A percentile compares a stretch with the other conserved stretches of the same genome.
These are phyloP conservation scores for Serendipita vermifera DNA, from an alignment of 768 basidiomycete genomes.

Conservation along the genomic window DNA sequence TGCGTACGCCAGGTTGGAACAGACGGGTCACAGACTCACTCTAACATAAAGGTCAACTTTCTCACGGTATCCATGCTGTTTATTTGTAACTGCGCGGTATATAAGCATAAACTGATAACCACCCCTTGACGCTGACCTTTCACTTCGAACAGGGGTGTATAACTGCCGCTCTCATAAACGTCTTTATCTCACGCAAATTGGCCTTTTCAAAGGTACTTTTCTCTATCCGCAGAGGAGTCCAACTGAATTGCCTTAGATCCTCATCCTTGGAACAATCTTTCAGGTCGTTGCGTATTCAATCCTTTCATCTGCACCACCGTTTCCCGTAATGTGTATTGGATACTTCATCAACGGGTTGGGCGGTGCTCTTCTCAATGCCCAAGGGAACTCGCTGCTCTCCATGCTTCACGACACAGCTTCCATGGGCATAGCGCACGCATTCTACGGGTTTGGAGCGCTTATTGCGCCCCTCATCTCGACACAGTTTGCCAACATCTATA, in stretches of 20 bases:
- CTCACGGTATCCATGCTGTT: conserved; percentile 1
- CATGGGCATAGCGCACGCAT: not conserved
- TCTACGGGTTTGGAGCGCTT: not conserved
- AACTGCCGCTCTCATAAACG: not conserved
- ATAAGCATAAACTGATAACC: conserved; percentile 7
- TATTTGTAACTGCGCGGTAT: not conserved
- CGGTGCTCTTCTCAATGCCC: not conserved
- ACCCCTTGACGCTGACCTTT: not conserved
- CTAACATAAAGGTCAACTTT: conserved; percentile 1
- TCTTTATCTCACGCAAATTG: not conserved
- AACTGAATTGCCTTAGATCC: not conserved
- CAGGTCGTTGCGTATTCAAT: not conserved
- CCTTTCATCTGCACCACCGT: not conserved
- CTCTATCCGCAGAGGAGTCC: not conserved
- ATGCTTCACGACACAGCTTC: not conserved
- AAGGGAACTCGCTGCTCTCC: not conserved
- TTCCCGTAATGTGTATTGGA: not conserved
- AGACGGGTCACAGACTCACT: too few relatives aligned
- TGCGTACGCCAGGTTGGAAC: not conserved
- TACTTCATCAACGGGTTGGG: conserved; percentile 7
- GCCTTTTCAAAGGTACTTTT: not conserved
- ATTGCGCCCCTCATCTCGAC: conserved; percentile 7
- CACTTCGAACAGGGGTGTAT: conserved; percentile 7
- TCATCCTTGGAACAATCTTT: not conserved
- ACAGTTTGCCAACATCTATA: not conserved